A percentile compares a stretch with the other conserved stretches of the same genome.
Conservation (phyloP, 2,329 filamentous ascomycete species). For the Cercospora beticola region DNA sequence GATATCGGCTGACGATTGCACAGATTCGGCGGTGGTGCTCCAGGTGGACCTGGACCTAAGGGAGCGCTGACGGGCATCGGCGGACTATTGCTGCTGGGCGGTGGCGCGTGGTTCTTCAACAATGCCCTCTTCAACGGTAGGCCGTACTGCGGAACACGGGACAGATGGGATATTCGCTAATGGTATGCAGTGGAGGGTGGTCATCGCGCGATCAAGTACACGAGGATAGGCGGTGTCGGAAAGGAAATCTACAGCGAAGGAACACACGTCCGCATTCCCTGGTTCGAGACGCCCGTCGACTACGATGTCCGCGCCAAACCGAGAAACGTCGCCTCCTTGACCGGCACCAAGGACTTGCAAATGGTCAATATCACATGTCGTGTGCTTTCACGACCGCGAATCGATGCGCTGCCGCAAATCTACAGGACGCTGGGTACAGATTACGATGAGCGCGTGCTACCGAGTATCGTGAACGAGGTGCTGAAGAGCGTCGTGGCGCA, state of each 20-base stretch:
- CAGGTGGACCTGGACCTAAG: constrained; percentile 50
- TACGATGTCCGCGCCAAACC: constrained; percentile 98
- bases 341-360: constrained; percentile 97
- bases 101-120: constrained; percentile 56
- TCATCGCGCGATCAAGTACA: constrained; percentile 98
- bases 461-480: constrained; percentile 98
- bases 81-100: constrained; percentile 55
- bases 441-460: constrained; percentile 96
- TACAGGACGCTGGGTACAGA: constrained; percentile 93
- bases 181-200: constrained; percentile 75
- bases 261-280: constrained; percentile 90
- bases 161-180: background rate
- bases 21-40: constrained; percentile 52
- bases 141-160: constrained; percentile 17
- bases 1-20: constrained; percentile 18
- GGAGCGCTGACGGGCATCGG: constrained; percentile 56
- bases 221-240: constrained; percentile 80
- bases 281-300: constrained; percentile 94
- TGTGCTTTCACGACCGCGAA: constrained; percentile 87
- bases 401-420: constrained; percentile 90
- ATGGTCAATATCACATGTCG: constrained; percentile 99
- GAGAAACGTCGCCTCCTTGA: constrained; percentile 92
- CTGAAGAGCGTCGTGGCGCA: constrained; percentile 98
- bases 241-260: constrained; percentile 97
- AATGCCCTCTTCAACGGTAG: constrained; percentile 69